Evolutionary conservation across 345 rosid species (phyloP).

Genomic region (Conringia planisiliqua): DNA sequence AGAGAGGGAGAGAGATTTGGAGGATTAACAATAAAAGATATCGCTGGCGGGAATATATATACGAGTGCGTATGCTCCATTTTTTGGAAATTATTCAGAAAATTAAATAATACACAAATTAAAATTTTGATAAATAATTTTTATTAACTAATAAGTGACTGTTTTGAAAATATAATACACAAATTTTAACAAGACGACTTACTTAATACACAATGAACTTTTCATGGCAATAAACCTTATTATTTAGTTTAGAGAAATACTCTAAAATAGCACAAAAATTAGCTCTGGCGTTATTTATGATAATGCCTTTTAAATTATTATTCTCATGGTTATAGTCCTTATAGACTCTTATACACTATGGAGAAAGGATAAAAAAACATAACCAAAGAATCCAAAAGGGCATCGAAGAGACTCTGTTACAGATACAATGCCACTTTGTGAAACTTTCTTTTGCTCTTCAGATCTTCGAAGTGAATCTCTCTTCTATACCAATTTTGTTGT

Average conservation of each 20-base stretch:
- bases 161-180: not conserved
- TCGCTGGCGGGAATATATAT: not conserved
- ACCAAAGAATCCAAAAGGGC: not conserved
- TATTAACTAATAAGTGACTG: not conserved
- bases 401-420: not conserved
- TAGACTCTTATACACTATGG: not conserved
- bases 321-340: not conserved
- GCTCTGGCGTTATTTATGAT: not conserved
- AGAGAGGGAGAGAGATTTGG: not conserved
- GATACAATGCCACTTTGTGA: conserved; percentile 2
- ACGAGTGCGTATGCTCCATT: not conserved
- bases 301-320: not conserved
- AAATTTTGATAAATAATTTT: not conserved
- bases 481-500: not conserved
- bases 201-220: not conserved
- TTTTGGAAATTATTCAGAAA: not conserved
- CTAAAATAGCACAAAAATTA: not conserved
- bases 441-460: not conserved
- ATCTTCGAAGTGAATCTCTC: conserved; percentile 1
- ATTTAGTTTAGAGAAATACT: not conserved
- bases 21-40: not conserved
- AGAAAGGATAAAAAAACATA: not conserved
- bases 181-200: not conserved
- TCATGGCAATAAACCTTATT: not conserved
- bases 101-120: not conserved